Conservation (phyloP, 1,284 basidiomycete genomes). For the Lignosus rhinocerotis region DNA sequence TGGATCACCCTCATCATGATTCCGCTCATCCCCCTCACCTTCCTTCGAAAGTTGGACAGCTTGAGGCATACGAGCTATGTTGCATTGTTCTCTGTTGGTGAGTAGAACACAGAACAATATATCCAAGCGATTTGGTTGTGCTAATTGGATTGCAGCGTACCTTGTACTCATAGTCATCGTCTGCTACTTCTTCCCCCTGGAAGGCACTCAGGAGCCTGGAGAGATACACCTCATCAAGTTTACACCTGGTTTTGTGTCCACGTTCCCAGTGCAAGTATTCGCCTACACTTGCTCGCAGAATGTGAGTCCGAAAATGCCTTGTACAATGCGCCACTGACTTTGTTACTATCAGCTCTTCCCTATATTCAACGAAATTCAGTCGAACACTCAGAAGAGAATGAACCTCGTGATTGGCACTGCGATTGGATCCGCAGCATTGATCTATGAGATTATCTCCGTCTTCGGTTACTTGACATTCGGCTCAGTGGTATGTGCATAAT, state of each 20-base stretch:
- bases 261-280: constrained; percentile 94
- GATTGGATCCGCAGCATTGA: constrained; percentile 77
- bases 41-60: constrained; percentile 83
- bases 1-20: constrained; percentile 87
- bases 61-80: constrained; percentile 84
- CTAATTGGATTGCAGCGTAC: constrained; percentile 51
- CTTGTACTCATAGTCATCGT: constrained; percentile 72
- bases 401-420: constrained; percentile 86
- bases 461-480: constrained; percentile 98
- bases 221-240: constrained; percentile 71
- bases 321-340: background rate
- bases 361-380: constrained; percentile 89
- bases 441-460: constrained; percentile 83
- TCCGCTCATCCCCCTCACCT: constrained; percentile 86
- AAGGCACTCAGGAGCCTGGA: constrained; percentile 60
- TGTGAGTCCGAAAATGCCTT: constrained; percentile 44
- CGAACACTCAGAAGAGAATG: constrained; percentile 82
- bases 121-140: too few species aligned
- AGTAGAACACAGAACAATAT: constrained; percentile 30
- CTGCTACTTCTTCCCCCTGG: constrained; percentile 72
- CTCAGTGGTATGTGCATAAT: constrained; percentile 52
- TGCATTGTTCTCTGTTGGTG: constrained; percentile 83
- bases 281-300: constrained; percentile 93
- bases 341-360: constrained; percentile 69
- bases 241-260: constrained; percentile 80